These are phyloP conservation scores for Comarum palustre DNA, from an alignment of 306 rosid species.

Conservation along the genomic window DNA sequence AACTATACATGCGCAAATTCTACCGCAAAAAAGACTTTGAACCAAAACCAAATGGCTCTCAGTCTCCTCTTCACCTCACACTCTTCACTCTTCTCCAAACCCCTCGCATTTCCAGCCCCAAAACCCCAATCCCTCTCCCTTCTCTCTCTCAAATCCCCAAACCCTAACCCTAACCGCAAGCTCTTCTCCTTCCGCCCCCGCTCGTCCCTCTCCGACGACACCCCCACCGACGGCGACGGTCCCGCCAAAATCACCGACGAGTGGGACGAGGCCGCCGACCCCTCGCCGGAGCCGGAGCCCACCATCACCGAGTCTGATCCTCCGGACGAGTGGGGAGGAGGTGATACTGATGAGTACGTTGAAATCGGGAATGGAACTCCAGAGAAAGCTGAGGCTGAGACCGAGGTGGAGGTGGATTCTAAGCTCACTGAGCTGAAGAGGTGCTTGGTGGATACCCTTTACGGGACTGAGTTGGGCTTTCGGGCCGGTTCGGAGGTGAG, in stretches of 20 bases:
- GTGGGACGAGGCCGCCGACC: constrained; percentile 64
- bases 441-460: constrained; percentile 70
- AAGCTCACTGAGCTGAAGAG: constrained; percentile 59
- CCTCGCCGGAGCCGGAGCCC: constrained; percentile 47
- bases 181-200: constrained; percentile 48
- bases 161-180: constrained; percentile 8
- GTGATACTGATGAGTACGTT: constrained; percentile 14
- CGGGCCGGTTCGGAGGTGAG: constrained; percentile 75
- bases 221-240: constrained; percentile 24
- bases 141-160: constrained; percentile 23
- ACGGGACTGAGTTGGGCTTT: constrained; percentile 79
- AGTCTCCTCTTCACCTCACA: constrained; percentile 32
- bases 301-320: constrained; percentile 63
- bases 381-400: constrained; percentile 14
- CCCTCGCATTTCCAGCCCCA: constrained; percentile 22
- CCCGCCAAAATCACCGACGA: constrained; percentile 50
- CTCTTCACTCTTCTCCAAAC: constrained; percentile 30
- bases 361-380: constrained; percentile 52
- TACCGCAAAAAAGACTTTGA: neutral
- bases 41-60: constrained; percentile 39
- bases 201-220: constrained; percentile 38
- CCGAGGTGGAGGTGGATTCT: constrained; percentile 22
- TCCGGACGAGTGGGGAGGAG: constrained; percentile 73
- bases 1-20: neutral
- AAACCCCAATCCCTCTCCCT: constrained; percentile 22